These are phyloP conservation scores for Calonectria pteridis DNA, from an alignment of 2,329 filamentous ascomycete genomes.

Conservation along the genomic window DNA sequence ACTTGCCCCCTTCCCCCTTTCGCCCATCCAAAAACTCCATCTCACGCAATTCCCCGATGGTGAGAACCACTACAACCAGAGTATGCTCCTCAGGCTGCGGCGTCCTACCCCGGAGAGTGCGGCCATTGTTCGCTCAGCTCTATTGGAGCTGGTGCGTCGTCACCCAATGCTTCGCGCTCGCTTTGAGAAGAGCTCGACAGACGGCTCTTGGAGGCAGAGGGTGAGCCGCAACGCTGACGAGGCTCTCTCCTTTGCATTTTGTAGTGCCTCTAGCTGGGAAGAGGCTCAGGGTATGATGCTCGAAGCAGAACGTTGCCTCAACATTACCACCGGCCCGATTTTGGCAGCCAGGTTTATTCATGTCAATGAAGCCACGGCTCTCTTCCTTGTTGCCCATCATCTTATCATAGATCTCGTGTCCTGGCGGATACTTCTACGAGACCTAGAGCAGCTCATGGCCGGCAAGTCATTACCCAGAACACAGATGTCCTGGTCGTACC, in stretches of 20 bases:
- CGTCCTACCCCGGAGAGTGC: slow-evolving; percentile 22
- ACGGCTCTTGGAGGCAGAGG: slow-evolving; percentile 26
- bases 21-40: background rate
- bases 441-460: slow-evolving; percentile 46
- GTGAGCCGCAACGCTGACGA: background rate
- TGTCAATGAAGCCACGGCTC: slow-evolving; percentile 33
- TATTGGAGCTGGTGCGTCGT: slow-evolving; percentile 10
- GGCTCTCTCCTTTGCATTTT: slow-evolving; percentile 28
- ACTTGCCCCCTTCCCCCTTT: background rate
- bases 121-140: background rate
- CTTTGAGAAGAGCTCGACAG: background rate
- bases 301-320: slow-evolving; percentile 32
- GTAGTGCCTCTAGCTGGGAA: background rate
- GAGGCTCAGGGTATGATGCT: background rate
- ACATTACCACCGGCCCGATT: slow-evolving; percentile 5
- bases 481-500: background rate
- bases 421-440: slow-evolving; percentile 55
- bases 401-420: slow-evolving; percentile 60
- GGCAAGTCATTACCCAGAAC: background rate
- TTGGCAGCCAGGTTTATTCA: slow-evolving; percentile 30
- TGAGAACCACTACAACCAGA: slow-evolving; percentile 38
- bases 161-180: slow-evolving; percentile 38
- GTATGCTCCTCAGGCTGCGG: slow-evolving; percentile 33
- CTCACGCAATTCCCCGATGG: slow-evolving; percentile 18
- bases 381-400: slow-evolving; percentile 53